Conservation (phyloP, 1,284 basidiomycete species). For the Trametes sp. region DNA sequence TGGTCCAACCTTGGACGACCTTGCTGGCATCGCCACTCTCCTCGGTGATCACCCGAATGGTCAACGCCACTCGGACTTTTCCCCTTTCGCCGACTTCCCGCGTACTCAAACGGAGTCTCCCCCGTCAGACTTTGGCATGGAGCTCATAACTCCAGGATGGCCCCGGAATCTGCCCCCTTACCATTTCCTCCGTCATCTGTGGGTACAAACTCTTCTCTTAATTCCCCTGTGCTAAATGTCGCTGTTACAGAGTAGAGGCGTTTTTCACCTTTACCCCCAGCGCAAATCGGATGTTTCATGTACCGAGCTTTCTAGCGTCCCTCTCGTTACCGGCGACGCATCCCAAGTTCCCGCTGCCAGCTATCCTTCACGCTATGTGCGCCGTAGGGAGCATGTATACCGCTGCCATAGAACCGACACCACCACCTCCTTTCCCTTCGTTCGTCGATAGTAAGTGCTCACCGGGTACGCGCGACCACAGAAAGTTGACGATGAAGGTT, state of each 20-base stretch:
- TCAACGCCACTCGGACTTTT: too few relatives aligned
- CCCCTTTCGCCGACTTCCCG: background rate
- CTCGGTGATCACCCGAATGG: background rate
- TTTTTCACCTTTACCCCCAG: constrained; percentile 80
- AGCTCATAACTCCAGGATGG: constrained; percentile 63
- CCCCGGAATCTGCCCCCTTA: constrained; percentile 66
- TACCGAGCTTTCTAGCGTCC: constrained; percentile 66
- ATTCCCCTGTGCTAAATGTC: background rate
- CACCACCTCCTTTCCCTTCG: constrained; percentile 44
- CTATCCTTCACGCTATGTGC: constrained; percentile 79
- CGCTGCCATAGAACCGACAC: constrained; percentile 61
- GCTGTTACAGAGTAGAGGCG: constrained; percentile 61
- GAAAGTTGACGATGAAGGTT: background rate
- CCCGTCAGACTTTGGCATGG: constrained; percentile 18
- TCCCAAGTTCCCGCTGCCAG: constrained; percentile 69
- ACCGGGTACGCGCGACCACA: too few relatives aligned
- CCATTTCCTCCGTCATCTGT: constrained; percentile 70
- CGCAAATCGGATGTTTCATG: constrained; percentile 70
- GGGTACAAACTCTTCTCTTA: constrained; percentile 34
- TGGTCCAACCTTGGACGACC: constrained; percentile 30
- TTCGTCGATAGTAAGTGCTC: constrained; percentile 25
- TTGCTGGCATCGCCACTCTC: constrained; percentile 30
- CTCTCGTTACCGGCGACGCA: constrained; percentile 72
- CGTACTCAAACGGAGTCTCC: background rate
- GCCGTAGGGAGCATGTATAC: constrained; percentile 76